These are phyloP conservation scores for Globisporangium splendens DNA, from an alignment of 352 stramenopile genomes.

Conservation along the genomic window DNA sequence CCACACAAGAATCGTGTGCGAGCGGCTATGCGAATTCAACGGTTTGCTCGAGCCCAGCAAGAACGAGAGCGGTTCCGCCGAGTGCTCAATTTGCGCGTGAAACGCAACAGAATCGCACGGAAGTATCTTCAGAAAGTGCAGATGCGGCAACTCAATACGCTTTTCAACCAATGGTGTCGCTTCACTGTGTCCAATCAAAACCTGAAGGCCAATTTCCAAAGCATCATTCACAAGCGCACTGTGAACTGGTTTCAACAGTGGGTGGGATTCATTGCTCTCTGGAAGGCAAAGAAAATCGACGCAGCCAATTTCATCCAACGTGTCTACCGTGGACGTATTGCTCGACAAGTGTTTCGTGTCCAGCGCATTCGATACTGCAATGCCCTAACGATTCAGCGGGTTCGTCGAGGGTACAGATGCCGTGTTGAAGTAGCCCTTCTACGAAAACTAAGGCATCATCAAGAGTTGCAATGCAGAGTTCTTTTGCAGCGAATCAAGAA, in stretches of 20 bases:
- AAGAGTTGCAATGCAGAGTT: constrained; percentile 20
- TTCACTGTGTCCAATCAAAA: constrained; percentile 33
- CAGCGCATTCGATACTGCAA: constrained; percentile 25
- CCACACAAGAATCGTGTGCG: constrained; percentile 20
- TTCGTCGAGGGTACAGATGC: constrained; percentile 43
- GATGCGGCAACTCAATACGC: constrained; percentile 27
- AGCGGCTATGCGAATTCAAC: constrained; percentile 39
- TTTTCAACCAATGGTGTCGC: constrained; percentile 58
- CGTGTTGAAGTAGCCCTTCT: constrained; percentile 17
- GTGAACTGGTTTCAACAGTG: constrained; percentile 49
- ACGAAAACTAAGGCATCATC: constrained; percentile 23
- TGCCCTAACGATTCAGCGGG: constrained; percentile 44
- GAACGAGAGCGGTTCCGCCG: constrained; percentile 26
- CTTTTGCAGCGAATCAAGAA: constrained; percentile 36
- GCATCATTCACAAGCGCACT: constrained; percentile 38
- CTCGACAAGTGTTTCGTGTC: constrained; percentile 37
- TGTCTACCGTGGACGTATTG: constrained; percentile 50
- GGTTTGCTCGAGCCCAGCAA: constrained; percentile 17
- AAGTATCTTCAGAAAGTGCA: constrained; percentile 61
- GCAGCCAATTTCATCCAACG: constrained; percentile 52
- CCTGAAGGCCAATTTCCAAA: constrained; percentile 41
- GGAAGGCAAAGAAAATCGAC: constrained; percentile 24
- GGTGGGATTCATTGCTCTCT: constrained; percentile 25
- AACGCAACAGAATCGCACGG: constrained; percentile 44
- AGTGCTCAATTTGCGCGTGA: constrained; percentile 37